Base-by-base conservation (phyloP, 441 rosid species). In the Eugenia klotzschiana region DNA sequence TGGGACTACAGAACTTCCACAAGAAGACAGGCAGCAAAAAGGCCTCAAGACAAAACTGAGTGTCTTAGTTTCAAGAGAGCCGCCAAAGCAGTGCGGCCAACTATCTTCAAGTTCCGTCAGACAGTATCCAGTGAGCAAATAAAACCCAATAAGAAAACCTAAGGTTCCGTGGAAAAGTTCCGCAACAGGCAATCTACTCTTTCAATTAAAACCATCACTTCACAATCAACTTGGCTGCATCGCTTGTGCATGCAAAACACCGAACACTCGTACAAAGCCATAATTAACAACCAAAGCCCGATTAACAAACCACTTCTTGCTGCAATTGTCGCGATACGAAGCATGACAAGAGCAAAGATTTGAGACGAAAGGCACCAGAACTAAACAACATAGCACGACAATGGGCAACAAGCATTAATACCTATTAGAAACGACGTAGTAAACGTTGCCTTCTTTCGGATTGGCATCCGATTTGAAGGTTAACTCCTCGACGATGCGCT, bases 361-460 rank as follows among this genome's bases (percentile, higher is more conserved):
- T 6, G 2, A 69, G 77, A 69, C 4, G 25, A 33, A 22, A 37
- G 46, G 2, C 77, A 1, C 15, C 77, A 11, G 74, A 64, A 64
- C 46, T 4, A 33, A 64, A 64, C 7, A 64, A 3, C 2, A 33
- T 5, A 2, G 14, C n/a, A 79, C 1, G 56, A 51, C 43, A 51
- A 25, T 25, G 56, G 37, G 37, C 41, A 50, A 29, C 81, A 79
- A 29, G 77, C 77, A 54, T 18, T 22, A n/a, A 81, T 57, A 96
- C 99, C 98, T 91, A 83, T 86, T 60, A 13, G 98, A 97, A 87
- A 94, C 86, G 46, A 97, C 90, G 87, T 89, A 95, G 84, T 92
- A 95, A 86, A 91, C 84, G 87, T 94, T 92, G 84, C 98, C 98
- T 79, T 94, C 93, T 82, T 88, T 91, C 90, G 93, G 85, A 87